phyloP scores from a whole-genome alignment of 2,329 filamentous ascomycete genomes.

The Zymoseptoria tritici region DNA sequence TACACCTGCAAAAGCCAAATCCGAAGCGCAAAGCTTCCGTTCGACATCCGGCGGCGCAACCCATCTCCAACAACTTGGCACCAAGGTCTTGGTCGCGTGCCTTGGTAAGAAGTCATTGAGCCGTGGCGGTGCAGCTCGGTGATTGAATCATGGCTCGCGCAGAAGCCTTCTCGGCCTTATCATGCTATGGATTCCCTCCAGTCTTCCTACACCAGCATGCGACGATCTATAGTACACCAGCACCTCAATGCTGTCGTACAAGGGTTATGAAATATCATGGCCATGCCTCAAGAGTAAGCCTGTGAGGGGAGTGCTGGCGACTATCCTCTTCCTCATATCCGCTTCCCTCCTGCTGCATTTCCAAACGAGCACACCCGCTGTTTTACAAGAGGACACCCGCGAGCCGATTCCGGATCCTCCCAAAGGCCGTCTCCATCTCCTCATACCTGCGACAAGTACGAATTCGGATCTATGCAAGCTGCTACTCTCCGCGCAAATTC shows the following conservation, averaged over 20 bases:
- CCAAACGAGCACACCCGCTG: background rate
- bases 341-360: background rate
- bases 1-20: too few species aligned
- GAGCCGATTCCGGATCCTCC: background rate
- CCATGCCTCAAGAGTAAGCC: background rate
- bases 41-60: background rate
- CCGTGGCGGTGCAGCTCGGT: background rate
- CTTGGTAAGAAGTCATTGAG: too few species aligned
- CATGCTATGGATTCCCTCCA: background rate
- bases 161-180: background rate
- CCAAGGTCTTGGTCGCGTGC: background rate
- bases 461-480: conserved; percentile 50
- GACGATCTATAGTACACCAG: too few species aligned
- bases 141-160: background rate
- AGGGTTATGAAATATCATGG: background rate
- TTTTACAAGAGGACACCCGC: background rate
- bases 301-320: background rate
- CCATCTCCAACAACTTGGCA: background rate
- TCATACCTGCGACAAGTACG: conserved; percentile 45
- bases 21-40: too few species aligned
- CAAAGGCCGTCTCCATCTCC: conserved; percentile 43
- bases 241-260: background rate
- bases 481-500: conserved; percentile 49
- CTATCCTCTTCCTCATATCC: background rate
- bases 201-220: background rate